phyloP scores from a whole-genome alignment of 139 green algal genomes.

The Coelastrella sp. region DNA sequence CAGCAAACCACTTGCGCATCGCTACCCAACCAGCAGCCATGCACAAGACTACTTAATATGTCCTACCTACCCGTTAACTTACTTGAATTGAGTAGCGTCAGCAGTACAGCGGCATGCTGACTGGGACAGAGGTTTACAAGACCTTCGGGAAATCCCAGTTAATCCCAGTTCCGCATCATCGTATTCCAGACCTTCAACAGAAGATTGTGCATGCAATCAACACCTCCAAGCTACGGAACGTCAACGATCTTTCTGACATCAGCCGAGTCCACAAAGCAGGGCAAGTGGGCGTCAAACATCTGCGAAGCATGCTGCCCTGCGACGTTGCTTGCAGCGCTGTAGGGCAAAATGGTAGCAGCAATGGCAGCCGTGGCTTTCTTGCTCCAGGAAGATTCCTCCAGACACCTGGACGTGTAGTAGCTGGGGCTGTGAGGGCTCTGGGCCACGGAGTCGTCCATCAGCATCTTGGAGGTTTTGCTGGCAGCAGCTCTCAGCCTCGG shows the following conservation, averaged over 20 bases:
- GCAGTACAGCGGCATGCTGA: no score
- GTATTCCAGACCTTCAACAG: no score
- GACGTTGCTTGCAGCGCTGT: constrained; percentile 29
- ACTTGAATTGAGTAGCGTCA: no score
- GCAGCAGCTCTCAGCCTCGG: constrained; percentile 2
- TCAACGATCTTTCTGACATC: not conserved
- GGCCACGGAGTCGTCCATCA: not conserved
- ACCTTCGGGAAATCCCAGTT: no score
- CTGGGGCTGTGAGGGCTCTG: not conserved
- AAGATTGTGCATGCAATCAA: no score
- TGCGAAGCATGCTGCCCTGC: constrained; percentile 6
- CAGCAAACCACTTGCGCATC: no score
- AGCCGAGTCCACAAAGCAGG: not conserved
- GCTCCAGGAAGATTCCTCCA: not conserved
- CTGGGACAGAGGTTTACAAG: no score
- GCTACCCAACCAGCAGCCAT: no score
- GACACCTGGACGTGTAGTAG: not conserved
- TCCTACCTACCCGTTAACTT: no score
- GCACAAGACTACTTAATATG: no score
- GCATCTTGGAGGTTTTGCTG: not conserved
- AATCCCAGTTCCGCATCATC: no score
- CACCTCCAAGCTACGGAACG: no score
- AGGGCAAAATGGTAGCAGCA: constrained; percentile 10
- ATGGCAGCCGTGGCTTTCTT: not conserved
- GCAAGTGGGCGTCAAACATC: not conserved